Evolutionary conservation across 78 protist species (phyloP).

Genomic region (Speleostelium caveatum): DNA sequence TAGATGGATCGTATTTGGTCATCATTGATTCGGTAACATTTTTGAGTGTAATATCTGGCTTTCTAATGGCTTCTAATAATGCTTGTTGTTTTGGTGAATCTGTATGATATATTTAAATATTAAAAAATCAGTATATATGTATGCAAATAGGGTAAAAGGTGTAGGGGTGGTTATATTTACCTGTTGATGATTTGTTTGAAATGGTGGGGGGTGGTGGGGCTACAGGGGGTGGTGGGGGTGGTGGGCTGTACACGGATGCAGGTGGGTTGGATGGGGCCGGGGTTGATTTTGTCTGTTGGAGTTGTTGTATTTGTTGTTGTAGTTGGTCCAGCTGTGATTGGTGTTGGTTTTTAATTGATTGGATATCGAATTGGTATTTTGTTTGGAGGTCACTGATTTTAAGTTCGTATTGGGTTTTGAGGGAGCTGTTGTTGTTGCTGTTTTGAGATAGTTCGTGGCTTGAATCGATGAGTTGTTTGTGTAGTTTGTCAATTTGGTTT

Average conservation of each 20-base stretch:
- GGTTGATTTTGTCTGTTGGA: neutral
- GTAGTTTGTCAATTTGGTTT: neutral
- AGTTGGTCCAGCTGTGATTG: neutral
- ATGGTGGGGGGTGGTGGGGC: slow-evolving; percentile 64
- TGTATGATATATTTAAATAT: no score
- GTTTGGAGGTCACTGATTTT: slow-evolving; percentile 12
- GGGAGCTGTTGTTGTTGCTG: no score
- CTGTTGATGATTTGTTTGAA: neutral
- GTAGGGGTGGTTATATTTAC: no score
- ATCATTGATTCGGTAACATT: slow-evolving; percentile 23
- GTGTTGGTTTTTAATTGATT: slow-evolving; percentile 9
- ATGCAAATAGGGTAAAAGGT: no score
- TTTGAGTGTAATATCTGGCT: slow-evolving; percentile 32
- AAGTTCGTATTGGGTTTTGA: slow-evolving; percentile 4
- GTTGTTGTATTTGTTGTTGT: neutral
- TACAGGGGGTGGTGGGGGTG: slow-evolving; percentile 54
- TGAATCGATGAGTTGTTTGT: neutral
- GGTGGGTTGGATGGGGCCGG: slow-evolving; percentile 13
- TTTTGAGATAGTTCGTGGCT: neutral
- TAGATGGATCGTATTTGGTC: slow-evolving; percentile 37
- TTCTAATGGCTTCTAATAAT: slow-evolving; percentile 42
- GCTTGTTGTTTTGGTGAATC: neutral
- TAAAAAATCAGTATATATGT: no score
- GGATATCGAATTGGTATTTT: neutral
- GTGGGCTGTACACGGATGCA: neutral